phyloP scores from a whole-genome alignment of 2,329 filamentous ascomycete genomes.

The Xylariaceae sp. region DNA sequence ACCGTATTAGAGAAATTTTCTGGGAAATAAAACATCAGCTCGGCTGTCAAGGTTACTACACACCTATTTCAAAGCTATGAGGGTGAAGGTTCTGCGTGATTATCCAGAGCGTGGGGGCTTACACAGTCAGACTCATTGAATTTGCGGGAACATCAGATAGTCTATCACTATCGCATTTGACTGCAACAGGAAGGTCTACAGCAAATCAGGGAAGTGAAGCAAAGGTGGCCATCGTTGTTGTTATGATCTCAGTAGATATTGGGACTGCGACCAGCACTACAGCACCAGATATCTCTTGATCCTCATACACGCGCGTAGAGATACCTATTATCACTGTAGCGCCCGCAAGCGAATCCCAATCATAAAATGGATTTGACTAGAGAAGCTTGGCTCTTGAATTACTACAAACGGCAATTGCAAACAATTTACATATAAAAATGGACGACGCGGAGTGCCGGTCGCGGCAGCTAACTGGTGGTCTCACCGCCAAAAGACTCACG shows the following conservation, averaged over 20 bases:
- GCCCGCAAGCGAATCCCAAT: neutral
- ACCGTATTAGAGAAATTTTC: neutral
- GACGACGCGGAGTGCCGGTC: constrained; percentile 13
- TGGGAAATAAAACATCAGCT: neutral
- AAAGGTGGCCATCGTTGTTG: neutral
- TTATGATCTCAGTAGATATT: neutral
- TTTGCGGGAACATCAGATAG: no score
- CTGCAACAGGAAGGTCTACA: constrained; percentile 25
- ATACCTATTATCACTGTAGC: constrained; percentile 4
- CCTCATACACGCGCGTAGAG: constrained; percentile 6
- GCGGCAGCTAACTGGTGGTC: constrained; percentile 17
- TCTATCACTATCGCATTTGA: constrained; percentile 9
- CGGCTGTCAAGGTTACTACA: neutral
- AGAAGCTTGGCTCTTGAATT: constrained; percentile 18
- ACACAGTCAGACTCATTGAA: constrained; percentile 18
- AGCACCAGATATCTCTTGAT: constrained; percentile 6
- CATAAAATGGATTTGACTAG: constrained; percentile 2
- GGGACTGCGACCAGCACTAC: neutral
- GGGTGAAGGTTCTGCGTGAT: constrained; percentile 10
- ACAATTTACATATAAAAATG: constrained; percentile 21
- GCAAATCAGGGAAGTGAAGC: constrained; percentile 1
- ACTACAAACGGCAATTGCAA: constrained; percentile 15
- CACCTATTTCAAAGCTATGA: neutral
- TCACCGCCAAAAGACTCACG: constrained; percentile 25
- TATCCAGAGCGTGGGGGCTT: constrained; percentile 22